These are phyloP conservation scores for Arthrobotrys iridis DNA, from an alignment of 2,329 filamentous ascomycete species.

Conservation along the genomic window DNA sequence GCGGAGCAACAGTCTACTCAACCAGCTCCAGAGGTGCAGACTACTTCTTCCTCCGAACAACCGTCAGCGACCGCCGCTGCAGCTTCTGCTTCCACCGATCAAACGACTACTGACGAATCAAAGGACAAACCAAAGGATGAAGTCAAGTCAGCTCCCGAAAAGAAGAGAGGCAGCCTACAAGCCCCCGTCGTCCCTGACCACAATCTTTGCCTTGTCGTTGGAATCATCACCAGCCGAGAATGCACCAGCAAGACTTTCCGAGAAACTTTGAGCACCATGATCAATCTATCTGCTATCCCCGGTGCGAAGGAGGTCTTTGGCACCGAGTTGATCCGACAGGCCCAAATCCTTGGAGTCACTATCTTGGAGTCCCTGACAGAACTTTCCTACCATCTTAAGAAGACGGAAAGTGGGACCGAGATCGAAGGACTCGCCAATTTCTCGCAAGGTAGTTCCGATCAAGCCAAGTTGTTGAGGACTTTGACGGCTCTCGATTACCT, in stretches of 20 bases:
- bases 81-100: neutral
- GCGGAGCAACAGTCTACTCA: conserved; percentile 12
- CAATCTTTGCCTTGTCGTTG: conserved; percentile 92
- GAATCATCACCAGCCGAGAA: conserved; percentile 93
- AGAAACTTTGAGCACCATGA: conserved; percentile 97
- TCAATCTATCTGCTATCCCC: conserved; percentile 92
- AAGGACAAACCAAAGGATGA: conserved; percentile 54
- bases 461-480: conserved; percentile 92
- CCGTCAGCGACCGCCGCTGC: neutral
- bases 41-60: conserved; percentile 8
- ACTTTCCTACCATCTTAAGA: conserved; percentile 83
- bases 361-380: conserved; percentile 87
- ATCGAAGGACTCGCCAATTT: conserved; percentile 97
- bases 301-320: conserved; percentile 90
- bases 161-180: conserved; percentile 72
- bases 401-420: conserved; percentile 87
- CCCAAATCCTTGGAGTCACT: conserved; percentile 81
- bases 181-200: conserved; percentile 87
- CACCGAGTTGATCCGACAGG: conserved; percentile 88
- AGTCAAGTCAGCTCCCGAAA: conserved; percentile 60
- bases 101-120: conserved; percentile 56
- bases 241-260: conserved; percentile 98
- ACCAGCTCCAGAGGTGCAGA: neutral
- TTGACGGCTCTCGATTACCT: conserved; percentile 94
- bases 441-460: conserved; percentile 92